These are phyloP conservation scores for Metschnikowia cerradonensis DNA, from an alignment of 805 yeast species.

Conservation along the genomic window DNA sequence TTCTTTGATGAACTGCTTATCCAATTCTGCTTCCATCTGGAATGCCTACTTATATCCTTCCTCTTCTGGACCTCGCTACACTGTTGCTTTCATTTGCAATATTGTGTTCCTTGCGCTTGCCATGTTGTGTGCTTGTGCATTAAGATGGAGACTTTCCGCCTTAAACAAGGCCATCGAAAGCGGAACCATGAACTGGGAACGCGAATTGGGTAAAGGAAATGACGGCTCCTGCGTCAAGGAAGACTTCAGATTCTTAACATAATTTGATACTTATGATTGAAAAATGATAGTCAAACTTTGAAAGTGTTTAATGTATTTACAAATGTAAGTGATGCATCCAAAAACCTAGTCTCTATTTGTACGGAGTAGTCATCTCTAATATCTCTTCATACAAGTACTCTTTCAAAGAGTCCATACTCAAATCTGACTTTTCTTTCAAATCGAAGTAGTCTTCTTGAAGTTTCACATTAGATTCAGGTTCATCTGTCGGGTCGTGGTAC, in stretches of 20 bases:
- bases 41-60: conserved; percentile 49
- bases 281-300: not conserved
- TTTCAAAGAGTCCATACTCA: conserved; percentile 12
- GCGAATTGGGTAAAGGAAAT: conserved; percentile 44
- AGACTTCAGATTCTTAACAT: conserved; percentile 41
- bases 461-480: conserved; percentile 12
- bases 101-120: conserved; percentile 44
- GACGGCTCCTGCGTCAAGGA: conserved; percentile 40
- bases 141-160: conserved; percentile 34
- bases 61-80: conserved; percentile 43
- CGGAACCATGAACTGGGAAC: conserved; percentile 49
- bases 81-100: conserved; percentile 46
- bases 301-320: not conserved
- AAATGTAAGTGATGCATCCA: not conserved
- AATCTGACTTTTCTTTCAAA: conserved; percentile 10
- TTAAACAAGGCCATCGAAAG: conserved; percentile 41
- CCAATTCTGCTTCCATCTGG: conserved; percentile 56
- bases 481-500: conserved; percentile 16
- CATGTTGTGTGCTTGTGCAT: conserved; percentile 33
- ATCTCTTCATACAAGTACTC: conserved; percentile 14
- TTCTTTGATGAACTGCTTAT: conserved; percentile 53
- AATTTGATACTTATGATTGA: not conserved
- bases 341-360: not conserved
- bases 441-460: conserved; percentile 16
- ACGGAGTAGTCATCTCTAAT: conserved; percentile 7